phyloP scores from a whole-genome alignment of 805 yeast genomes.

The Scheffersomyces ergatensis region DNA sequence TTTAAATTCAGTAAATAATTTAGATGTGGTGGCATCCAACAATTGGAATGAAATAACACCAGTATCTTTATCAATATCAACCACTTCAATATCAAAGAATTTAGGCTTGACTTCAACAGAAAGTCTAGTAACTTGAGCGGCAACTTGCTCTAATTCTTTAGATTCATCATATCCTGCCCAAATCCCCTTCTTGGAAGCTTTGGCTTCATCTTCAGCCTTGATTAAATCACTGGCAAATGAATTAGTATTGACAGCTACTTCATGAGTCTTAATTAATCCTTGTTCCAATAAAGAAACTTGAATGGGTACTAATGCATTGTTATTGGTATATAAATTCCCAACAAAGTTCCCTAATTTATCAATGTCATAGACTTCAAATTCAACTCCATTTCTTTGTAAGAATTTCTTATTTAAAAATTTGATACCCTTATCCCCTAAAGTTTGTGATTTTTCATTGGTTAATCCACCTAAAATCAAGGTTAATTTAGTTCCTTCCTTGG shows the following conservation, averaged over 20 bases:
- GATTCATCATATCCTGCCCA: slow-evolving; percentile 62
- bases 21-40: slow-evolving; percentile 34
- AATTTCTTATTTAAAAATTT: slow-evolving; percentile 52
- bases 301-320: slow-evolving; percentile 47
- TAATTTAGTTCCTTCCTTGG: slow-evolving; percentile 68
- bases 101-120: slow-evolving; percentile 32
- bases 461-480: slow-evolving; percentile 78
- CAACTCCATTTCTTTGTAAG: slow-evolving; percentile 67
- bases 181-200: slow-evolving; percentile 51
- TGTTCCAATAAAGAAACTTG: slow-evolving; percentile 56
- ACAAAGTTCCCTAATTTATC: slow-evolving; percentile 82
- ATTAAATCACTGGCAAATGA: slow-evolving; percentile 52
- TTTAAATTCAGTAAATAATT: slow-evolving; percentile 43
- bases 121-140: slow-evolving; percentile 16
- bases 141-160: slow-evolving; percentile 22
- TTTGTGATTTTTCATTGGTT: slow-evolving; percentile 36
- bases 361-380: slow-evolving; percentile 61
- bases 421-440: slow-evolving; percentile 47
- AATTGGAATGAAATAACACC: slow-evolving; percentile 49
- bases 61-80: slow-evolving; percentile 39
- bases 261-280: slow-evolving; percentile 68
- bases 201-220: slow-evolving; percentile 65
- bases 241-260: slow-evolving; percentile 58
- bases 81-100: slow-evolving; percentile 52
- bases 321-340: slow-evolving; percentile 60